These are phyloP conservation scores for Blumeriella jaapii DNA, from an alignment of 2,329 filamentous ascomycete genomes.

Conservation along the genomic window DNA sequence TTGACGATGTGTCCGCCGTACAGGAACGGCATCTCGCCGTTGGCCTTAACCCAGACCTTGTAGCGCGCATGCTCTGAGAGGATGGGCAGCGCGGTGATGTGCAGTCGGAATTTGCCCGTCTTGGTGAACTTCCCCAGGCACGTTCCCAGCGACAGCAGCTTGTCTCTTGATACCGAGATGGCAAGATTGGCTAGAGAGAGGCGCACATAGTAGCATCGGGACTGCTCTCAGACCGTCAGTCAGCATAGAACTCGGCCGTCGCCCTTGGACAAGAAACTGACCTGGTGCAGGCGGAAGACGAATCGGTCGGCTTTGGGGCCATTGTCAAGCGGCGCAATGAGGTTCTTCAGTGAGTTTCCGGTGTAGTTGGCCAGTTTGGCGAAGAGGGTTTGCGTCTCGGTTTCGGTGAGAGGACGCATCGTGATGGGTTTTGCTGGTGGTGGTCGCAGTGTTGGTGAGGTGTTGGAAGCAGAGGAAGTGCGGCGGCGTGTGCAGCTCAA, in stretches of 20 bases:
- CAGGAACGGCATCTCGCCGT: constrained; percentile 94
- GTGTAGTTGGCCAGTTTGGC: constrained; percentile 91
- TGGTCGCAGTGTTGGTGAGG: not conserved
- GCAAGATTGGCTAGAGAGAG: constrained; percentile 85
- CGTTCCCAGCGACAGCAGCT: constrained; percentile 76
- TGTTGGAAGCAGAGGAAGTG: not conserved
- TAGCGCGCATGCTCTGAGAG: constrained; percentile 86
- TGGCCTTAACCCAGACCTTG: constrained; percentile 94
- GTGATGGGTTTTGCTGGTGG: constrained; percentile 9
- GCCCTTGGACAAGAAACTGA: constrained; percentile 27
- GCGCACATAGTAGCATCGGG: constrained; percentile 78
- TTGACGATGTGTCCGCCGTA: constrained; percentile 88
- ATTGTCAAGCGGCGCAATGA: constrained; percentile 64
- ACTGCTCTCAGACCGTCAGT: not conserved
- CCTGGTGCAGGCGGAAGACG: constrained; percentile 75
- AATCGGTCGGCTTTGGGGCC: constrained; percentile 61
- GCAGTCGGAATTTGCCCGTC: constrained; percentile 86
- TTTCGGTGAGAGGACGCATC: constrained; percentile 75
- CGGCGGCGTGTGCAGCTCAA: no score
- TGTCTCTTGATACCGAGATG: constrained; percentile 70
- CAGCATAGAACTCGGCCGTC: not conserved
- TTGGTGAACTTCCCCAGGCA: constrained; percentile 94
- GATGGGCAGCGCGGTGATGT: constrained; percentile 78
- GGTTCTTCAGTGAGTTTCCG: constrained; percentile 71
- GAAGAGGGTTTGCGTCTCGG: constrained; percentile 73